Evolutionary conservation across 2,329 filamentous ascomycete species (phyloP).

Genomic region (Teratosphaeria nubilosa): DNA sequence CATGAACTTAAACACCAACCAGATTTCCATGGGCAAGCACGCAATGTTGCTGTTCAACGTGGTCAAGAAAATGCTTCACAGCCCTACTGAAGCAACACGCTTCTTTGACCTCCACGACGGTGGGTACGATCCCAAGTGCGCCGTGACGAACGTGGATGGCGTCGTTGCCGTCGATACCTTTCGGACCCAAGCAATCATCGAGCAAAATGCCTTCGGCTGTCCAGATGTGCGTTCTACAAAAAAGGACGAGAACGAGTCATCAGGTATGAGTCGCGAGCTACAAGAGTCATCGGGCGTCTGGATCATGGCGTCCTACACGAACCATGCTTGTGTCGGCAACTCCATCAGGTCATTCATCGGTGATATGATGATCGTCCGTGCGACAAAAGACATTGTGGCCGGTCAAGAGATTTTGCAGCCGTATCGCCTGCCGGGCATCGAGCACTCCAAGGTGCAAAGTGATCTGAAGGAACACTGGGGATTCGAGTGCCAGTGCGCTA

Average conservation of each 20-base stretch:
- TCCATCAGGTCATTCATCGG: slow-evolving; percentile 42
- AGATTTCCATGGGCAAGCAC: slow-evolving; percentile 7
- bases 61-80: slow-evolving; percentile 13
- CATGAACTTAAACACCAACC: slow-evolving; percentile 4
- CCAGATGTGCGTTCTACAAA: background rate
- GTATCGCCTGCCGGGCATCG: slow-evolving; percentile 8
- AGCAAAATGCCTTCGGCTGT: slow-evolving; percentile 12
- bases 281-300: slow-evolving; percentile 34
- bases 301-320: slow-evolving; percentile 40
- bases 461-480: slow-evolving; percentile 14
- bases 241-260: background rate
- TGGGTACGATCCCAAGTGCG: slow-evolving; percentile 6
- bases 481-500: slow-evolving; percentile 2
- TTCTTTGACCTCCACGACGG: slow-evolving; percentile 12
- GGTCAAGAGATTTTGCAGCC: slow-evolving; percentile 35
- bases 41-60: slow-evolving; percentile 4
- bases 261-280: background rate
- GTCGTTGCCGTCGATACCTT: slow-evolving; percentile 11
- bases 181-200: slow-evolving; percentile 7
- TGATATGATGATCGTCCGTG: slow-evolving; percentile 44
- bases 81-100: slow-evolving; percentile 1
- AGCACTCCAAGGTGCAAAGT: slow-evolving; percentile 23
- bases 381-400: slow-evolving; percentile 32
- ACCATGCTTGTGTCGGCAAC: slow-evolving; percentile 44
- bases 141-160: slow-evolving; percentile 6